Conservation (phyloP, 306 rosid species). For the Morella rubra region DNA sequence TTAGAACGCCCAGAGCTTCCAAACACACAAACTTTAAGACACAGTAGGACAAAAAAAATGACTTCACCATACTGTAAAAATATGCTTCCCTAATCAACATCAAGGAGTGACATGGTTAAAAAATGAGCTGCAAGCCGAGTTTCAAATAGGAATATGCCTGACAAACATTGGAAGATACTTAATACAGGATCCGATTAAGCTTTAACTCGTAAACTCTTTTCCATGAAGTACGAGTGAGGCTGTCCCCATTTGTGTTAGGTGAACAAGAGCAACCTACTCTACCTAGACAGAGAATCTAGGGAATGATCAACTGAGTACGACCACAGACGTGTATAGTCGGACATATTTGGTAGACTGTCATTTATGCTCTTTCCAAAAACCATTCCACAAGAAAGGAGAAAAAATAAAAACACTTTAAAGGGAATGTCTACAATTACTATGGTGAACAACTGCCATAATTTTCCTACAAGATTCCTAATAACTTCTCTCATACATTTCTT, state of each 20-base stretch:
- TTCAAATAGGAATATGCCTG: background rate
- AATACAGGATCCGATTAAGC: background rate
- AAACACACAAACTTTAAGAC: background rate
- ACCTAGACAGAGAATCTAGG: background rate
- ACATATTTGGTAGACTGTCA: constrained; percentile 5
- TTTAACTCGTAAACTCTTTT: background rate
- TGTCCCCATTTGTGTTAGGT: background rate
- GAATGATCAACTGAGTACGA: background rate
- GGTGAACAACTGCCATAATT: background rate
- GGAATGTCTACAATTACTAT: background rate
- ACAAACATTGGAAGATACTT: background rate
- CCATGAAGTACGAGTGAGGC: background rate
- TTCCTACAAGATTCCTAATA: background rate
- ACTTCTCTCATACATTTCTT: no score
- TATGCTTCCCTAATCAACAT: background rate
- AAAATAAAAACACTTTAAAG: no score
- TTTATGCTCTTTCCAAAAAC: background rate
- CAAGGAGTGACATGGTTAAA: background rate
- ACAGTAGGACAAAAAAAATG: background rate
- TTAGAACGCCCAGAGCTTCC: background rate
- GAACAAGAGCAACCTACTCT: background rate
- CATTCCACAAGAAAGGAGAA: no score
- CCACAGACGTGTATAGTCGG: background rate
- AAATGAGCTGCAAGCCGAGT: background rate
- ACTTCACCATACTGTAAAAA: background rate